These are phyloP conservation scores for Chrysoporthe deuterocubensis DNA, from an alignment of 2,329 filamentous ascomycete species.

Conservation along the genomic window DNA sequence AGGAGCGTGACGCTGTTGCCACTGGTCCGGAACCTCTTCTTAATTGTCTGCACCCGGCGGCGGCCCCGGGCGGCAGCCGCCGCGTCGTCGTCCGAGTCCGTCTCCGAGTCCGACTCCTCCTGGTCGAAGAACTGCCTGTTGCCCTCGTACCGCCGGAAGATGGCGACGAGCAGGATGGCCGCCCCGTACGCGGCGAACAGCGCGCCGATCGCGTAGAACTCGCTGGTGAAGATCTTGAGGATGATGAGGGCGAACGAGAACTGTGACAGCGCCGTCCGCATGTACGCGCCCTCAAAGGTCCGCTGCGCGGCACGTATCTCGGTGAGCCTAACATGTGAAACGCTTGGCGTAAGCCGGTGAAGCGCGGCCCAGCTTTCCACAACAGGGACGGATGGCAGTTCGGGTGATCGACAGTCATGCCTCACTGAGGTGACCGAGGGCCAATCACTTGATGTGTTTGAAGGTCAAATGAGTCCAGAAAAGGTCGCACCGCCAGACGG, in stretches of 20 bases:
- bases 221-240: slow-evolving; percentile 92
- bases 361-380: neutral
- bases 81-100: slow-evolving; percentile 33
- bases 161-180: slow-evolving; percentile 79
- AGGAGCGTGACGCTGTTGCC: slow-evolving; percentile 65
- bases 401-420: neutral
- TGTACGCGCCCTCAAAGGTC: slow-evolving; percentile 96
- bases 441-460: neutral
- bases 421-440: neutral
- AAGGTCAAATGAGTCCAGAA: neutral
- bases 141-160: slow-evolving; percentile 87
- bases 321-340: slow-evolving; percentile 63
- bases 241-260: slow-evolving; percentile 96
- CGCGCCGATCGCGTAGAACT: slow-evolving; percentile 97
- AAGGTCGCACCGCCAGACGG: neutral
- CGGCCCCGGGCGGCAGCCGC: slow-evolving; percentile 35
- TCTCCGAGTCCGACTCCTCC: slow-evolving; percentile 42
- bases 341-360: slow-evolving; percentile 17
- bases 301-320: slow-evolving; percentile 94
- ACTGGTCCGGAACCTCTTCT: slow-evolving; percentile 65
- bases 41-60: slow-evolving; percentile 42
- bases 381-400: neutral
- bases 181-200: slow-evolving; percentile 91
- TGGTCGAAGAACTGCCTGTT: slow-evolving; percentile 89
- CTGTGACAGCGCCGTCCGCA: slow-evolving; percentile 90